Evolutionary conservation across 2,329 filamentous ascomycete genomes (phyloP).

Genomic region (Periconia macrospinosa): DNA sequence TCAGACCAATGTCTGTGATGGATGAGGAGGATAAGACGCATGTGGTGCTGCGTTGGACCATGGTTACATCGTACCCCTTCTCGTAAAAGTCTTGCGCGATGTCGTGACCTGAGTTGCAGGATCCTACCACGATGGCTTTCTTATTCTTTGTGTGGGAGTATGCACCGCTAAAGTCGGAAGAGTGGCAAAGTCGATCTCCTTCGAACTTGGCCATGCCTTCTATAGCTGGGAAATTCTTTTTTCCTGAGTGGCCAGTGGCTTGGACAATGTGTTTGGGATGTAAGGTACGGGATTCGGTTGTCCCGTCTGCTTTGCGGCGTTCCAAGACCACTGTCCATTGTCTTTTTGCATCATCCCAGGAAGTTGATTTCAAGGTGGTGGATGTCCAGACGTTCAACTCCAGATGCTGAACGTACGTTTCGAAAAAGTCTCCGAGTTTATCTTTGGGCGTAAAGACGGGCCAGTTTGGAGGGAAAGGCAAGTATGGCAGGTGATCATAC

Average conservation of each 20-base stretch:
- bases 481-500: constrained; percentile 44
- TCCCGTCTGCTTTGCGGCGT: constrained; percentile 24
- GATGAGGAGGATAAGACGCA: constrained; percentile 35
- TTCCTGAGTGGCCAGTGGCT: constrained; percentile 35
- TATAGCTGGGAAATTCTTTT: constrained; percentile 35
- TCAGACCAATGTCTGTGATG: constrained; percentile 32
- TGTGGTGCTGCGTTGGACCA: constrained; percentile 50
- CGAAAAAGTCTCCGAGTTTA: constrained; percentile 43
- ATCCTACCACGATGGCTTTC: constrained; percentile 50
- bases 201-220: constrained; percentile 38
- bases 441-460: constrained; percentile 37
- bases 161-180: constrained; percentile 34
- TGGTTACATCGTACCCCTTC: constrained; percentile 48
- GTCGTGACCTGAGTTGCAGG: constrained; percentile 54
- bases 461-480: constrained; percentile 37
- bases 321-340: constrained; percentile 44
- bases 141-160: constrained; percentile 43
- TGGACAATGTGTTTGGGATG: constrained; percentile 34
- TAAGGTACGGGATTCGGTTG: constrained; percentile 23
- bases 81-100: constrained; percentile 52
- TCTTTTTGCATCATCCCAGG: constrained; percentile 41
- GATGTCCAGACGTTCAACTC: constrained; percentile 45
- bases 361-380: constrained; percentile 40
- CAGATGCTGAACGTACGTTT: constrained; percentile 40
- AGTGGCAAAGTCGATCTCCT: constrained; percentile 39